Percentiles rank a stretch among this genome's conserved stretches.
Evolutionary conservation across 2,329 filamentous ascomycete species (phyloP).

Genomic region (Beauveria sp.): DNA sequence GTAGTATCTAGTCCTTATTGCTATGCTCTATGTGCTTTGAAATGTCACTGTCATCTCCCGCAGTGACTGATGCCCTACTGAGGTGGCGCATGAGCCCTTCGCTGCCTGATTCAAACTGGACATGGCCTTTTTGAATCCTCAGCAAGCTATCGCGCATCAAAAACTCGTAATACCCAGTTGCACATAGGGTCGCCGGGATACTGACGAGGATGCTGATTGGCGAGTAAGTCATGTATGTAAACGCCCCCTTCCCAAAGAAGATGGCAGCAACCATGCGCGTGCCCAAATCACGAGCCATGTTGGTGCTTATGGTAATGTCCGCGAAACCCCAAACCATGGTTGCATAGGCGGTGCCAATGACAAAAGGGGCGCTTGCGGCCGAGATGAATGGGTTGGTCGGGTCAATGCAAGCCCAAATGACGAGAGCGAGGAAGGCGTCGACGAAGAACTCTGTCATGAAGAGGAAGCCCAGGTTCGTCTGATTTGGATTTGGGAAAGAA

Average conservation of each 20-base stretch:
- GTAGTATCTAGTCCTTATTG: not conserved
- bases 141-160: slow-evolving; percentile 44
- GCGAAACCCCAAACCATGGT: slow-evolving; percentile 50
- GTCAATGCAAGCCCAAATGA: slow-evolving; percentile 52
- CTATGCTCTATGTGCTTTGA: not conserved
- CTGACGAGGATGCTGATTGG: slow-evolving; percentile 50
- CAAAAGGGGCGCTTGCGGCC: slow-evolving; percentile 38
- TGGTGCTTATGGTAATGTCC: slow-evolving; percentile 45
- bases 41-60: not conserved
- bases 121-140: slow-evolving; percentile 42
- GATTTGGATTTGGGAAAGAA: slow-evolving; percentile 40
- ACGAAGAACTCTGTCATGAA: slow-evolving; percentile 54
- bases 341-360: slow-evolving; percentile 48
- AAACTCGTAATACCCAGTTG: slow-evolving; percentile 46
- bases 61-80: not conserved
- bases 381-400: slow-evolving; percentile 50
- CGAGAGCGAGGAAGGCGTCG: slow-evolving; percentile 45
- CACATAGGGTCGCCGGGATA: slow-evolving; percentile 48
- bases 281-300: slow-evolving; percentile 51
- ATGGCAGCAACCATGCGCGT: slow-evolving; percentile 51
- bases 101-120: slow-evolving; percentile 18
- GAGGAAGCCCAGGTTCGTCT: slow-evolving; percentile 47
- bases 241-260: slow-evolving; percentile 29
- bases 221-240: slow-evolving; percentile 29
- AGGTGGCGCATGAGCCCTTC: slow-evolving; percentile 16